Evolutionary conservation across 2,329 filamentous ascomycete species (phyloP).

Genomic region (Diplodia sapinea): DNA sequence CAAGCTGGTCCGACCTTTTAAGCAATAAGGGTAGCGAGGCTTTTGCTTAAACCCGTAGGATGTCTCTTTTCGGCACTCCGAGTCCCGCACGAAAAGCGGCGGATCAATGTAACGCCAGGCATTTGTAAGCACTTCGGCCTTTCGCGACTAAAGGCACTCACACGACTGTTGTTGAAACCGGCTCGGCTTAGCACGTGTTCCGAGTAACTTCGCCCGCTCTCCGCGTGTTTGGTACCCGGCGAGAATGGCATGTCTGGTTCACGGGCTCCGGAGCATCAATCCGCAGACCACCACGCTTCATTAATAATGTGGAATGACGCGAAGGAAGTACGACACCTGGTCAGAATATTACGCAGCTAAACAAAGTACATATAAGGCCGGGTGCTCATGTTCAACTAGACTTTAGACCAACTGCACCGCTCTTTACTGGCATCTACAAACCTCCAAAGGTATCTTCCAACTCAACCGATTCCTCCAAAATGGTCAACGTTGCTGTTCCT

Average conservation of each 20-base stretch:
- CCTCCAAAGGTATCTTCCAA: neutral
- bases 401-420: neutral
- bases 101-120: neutral
- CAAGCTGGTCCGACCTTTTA: neutral
- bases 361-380: neutral
- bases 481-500: slow-evolving; percentile 54
- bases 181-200: neutral
- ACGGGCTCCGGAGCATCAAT: neutral
- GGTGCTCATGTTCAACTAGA: neutral
- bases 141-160: neutral
- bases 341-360: neutral
- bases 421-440: neutral
- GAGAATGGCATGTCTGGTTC: neutral
- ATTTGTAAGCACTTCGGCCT: neutral
- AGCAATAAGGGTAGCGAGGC: no score
- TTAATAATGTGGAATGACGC: neutral
- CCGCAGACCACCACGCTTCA: neutral
- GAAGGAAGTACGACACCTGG: neutral
- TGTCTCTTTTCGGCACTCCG: neutral
- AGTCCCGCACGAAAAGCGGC: neutral
- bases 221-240: neutral
- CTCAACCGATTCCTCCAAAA: slow-evolving; percentile 33
- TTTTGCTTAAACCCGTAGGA: neutral
- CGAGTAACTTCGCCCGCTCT: neutral
- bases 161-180: neutral